Conservation (phyloP, 106 monocot species). For the Acorus gramineus region DNA sequence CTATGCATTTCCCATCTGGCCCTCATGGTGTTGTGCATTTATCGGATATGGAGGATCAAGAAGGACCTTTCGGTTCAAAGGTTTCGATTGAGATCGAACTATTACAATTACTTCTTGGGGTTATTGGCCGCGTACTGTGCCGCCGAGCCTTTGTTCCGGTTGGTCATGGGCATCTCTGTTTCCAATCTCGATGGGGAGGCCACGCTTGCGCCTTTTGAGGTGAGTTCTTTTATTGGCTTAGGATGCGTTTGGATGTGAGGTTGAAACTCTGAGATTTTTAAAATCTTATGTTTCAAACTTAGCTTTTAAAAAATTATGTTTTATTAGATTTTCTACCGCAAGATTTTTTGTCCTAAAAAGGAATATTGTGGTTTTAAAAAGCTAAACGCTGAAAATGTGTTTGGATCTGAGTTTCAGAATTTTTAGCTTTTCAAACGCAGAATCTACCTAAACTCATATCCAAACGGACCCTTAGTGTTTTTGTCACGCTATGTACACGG, state of each 20-base stretch:
- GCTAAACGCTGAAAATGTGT: too few species aligned
- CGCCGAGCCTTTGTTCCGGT: constrained; percentile 42
- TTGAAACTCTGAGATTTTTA: too few species aligned
- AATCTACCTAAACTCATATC: too few species aligned
- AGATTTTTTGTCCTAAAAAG: too few species aligned
- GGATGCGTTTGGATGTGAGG: too few species aligned
- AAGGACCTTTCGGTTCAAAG: constrained; percentile 40
- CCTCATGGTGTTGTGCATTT: constrained; percentile 44
- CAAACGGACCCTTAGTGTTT: neutral
- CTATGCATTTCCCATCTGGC: constrained; percentile 65
- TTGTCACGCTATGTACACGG: neutral
- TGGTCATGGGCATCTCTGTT: constrained; percentile 51
- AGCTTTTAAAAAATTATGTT: neutral
- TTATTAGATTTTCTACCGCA: neutral
- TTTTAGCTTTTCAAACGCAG: too few species aligned
- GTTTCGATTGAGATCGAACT: constrained; percentile 34
- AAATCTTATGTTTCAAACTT: neutral
- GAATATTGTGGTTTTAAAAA: too few species aligned
- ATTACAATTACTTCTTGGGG: constrained; percentile 58
- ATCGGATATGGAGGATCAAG: constrained; percentile 61
- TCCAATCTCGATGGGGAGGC: constrained; percentile 56
- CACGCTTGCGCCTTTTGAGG: constrained; percentile 82
- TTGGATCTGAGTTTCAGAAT: too few species aligned
- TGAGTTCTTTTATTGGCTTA: constrained; percentile 6
- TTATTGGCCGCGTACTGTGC: constrained; percentile 43